Percentiles rank a stretch among this genome's conserved stretches.
phyloP scores from a whole-genome alignment of 306 rosid genomes.

The Ormosia semicastrata region DNA sequence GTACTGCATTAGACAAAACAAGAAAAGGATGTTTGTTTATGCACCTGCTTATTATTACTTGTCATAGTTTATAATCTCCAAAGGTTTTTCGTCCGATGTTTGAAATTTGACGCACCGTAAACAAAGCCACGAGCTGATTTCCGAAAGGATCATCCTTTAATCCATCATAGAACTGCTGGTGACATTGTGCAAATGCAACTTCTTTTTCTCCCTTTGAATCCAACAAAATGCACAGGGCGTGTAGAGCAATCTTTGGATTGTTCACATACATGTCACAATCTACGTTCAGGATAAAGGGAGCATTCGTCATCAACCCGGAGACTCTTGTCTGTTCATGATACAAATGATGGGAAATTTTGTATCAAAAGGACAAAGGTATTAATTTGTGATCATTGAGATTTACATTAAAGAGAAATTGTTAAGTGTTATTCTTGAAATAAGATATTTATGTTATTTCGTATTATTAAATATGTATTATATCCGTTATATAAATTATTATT shows the following conservation, averaged over 20 bases:
- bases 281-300: conserved; percentile 55
- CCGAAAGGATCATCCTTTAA: conserved; percentile 66
- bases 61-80: background rate
- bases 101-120: conserved; percentile 21
- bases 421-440: too few relatives aligned
- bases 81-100: background rate
- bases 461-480: too few relatives aligned
- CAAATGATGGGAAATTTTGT: background rate
- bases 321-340: conserved; percentile 49
- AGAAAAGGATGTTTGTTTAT: too few relatives aligned
- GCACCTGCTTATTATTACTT: background rate
- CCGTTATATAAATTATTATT: too few relatives aligned
- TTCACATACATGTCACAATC: conserved; percentile 73
- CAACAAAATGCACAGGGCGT: conserved; percentile 52
- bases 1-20: conserved; percentile 26
- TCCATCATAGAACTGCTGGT: conserved; percentile 48
- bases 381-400: background rate
- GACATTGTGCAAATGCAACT: conserved; percentile 55
- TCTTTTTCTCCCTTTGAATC: conserved; percentile 37
- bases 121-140: conserved; percentile 34
- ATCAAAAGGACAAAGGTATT: background rate
- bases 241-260: conserved; percentile 42
- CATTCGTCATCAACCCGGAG: conserved; percentile 69
- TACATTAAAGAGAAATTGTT: background rate
- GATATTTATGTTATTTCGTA: too few relatives aligned